phyloP scores from a whole-genome alignment of 2,329 filamentous ascomycete species.

The Lizonia empirigonia region DNA sequence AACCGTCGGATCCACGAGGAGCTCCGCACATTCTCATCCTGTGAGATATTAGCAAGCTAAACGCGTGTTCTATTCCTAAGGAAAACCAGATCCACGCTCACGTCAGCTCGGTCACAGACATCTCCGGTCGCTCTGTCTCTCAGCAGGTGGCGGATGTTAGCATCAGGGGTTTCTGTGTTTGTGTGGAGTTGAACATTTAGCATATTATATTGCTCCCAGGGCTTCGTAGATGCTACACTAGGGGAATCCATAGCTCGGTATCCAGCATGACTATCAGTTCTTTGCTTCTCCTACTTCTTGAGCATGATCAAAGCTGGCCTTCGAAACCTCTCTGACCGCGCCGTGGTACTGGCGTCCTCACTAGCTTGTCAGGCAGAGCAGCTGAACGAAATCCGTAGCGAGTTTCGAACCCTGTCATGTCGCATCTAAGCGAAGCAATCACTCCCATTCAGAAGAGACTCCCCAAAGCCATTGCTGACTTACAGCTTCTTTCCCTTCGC shows the following conservation, averaged over 20 bases:
- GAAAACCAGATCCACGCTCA: background rate
- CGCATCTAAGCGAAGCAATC: background rate
- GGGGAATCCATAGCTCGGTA: too few species aligned
- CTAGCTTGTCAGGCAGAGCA: background rate
- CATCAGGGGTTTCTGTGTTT: background rate
- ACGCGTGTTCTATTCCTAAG: too few species aligned
- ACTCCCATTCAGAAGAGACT: background rate
- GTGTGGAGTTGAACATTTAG: background rate
- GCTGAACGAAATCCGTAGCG: background rate
- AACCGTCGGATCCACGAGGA: too few species aligned
- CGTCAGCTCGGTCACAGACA: background rate
- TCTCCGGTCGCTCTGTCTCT: background rate
- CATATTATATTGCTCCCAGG: background rate
- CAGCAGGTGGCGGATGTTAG: background rate
- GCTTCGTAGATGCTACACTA: background rate
- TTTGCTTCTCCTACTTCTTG: too few species aligned
- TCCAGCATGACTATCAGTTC: too few species aligned
- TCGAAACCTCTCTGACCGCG: too few species aligned
- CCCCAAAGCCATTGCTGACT: background rate
- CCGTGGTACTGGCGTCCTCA: too few species aligned
- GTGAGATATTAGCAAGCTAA: background rate
- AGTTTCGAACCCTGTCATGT: background rate
- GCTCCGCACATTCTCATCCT: background rate
- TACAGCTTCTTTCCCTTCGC: slow-evolving; percentile 15
- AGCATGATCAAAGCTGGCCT: too few species aligned